Conservation (phyloP, 176 grass and related monocot genomes). For the Carex myosuroides region DNA sequence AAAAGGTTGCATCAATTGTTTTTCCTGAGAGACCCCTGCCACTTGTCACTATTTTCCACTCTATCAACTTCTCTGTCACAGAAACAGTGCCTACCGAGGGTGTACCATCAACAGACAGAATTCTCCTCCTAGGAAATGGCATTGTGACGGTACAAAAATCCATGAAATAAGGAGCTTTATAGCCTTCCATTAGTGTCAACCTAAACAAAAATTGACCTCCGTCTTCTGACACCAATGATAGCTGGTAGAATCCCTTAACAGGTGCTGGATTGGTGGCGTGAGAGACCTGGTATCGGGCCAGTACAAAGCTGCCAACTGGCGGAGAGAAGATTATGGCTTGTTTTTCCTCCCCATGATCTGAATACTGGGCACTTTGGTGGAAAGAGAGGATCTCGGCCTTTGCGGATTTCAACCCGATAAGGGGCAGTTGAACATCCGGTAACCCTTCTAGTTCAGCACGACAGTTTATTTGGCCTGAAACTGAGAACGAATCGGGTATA, state of each 20-base stretch:
- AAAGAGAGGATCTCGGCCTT: constrained; percentile 63
- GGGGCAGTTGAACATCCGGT: constrained; percentile 79
- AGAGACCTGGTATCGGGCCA: constrained; percentile 73
- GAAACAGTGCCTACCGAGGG: constrained; percentile 84
- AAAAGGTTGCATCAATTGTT: constrained; percentile 83
- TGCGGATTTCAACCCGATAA: constrained; percentile 65
- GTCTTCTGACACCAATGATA: constrained; percentile 93
- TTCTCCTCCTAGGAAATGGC: constrained; percentile 85
- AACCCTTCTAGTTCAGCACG: constrained; percentile 93
- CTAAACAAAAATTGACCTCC: constrained; percentile 92
- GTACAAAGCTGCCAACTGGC: constrained; percentile 75
- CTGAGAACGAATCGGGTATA: constrained; percentile 75
- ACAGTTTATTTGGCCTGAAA: constrained; percentile 89
- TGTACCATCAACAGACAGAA: constrained; percentile 79
- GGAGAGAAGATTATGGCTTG: constrained; percentile 81
- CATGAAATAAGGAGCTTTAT: constrained; percentile 77
- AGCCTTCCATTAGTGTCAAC: constrained; percentile 85
- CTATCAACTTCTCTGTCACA: constrained; percentile 74
- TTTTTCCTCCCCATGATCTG: constrained; percentile 65
- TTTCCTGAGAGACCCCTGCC: constrained; percentile 67
- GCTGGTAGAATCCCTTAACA: constrained; percentile 91
- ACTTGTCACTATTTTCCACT: constrained; percentile 90
- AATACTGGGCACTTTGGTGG: constrained; percentile 86
- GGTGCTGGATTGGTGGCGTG: constrained; percentile 43
- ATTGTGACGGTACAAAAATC: constrained; percentile 90